These are phyloP conservation scores for Puccinia novopanici DNA, from an alignment of 1,284 basidiomycete genomes.

Conservation along the genomic window DNA sequence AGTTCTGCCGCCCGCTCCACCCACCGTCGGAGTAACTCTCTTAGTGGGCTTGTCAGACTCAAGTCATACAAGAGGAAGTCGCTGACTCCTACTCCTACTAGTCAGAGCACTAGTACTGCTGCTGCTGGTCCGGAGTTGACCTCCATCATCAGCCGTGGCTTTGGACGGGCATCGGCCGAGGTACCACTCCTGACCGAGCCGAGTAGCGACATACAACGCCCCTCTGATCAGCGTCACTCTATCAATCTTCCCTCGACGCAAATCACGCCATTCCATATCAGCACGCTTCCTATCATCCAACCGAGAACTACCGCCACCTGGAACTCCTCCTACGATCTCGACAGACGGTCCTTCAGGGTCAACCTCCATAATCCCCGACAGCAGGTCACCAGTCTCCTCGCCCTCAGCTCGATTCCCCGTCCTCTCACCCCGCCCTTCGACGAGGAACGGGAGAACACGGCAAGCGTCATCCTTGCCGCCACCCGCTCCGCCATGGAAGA, in stretches of 20 bases:
- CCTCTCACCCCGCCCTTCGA: slow-evolving; percentile 23
- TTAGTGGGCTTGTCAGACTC: too few species aligned
- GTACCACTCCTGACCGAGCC: too few species aligned
- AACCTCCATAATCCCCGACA: slow-evolving; percentile 30
- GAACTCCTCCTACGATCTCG: slow-evolving; percentile 15
- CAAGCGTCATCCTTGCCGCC: background rate
- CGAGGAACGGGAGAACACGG: slow-evolving; percentile 3
- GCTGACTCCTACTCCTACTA: too few species aligned
- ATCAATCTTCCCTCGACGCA: too few species aligned
- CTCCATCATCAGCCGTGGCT: too few species aligned
- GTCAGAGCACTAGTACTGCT: too few species aligned
- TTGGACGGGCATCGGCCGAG: too few species aligned
- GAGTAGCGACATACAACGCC: background rate
- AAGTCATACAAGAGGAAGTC: too few species aligned
- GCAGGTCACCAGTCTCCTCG: slow-evolving; percentile 41
- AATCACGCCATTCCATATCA: background rate
- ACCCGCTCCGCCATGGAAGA: slow-evolving; percentile 37
- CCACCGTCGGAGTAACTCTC: too few species aligned
- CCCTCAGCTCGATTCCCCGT: slow-evolving; percentile 36
- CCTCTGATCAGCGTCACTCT: background rate
- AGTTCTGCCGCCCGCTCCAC: too few species aligned
- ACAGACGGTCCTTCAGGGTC: slow-evolving; percentile 18
- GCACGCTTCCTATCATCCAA: slow-evolving; percentile 35
- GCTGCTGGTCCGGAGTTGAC: too few species aligned
- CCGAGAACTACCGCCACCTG: background rate